Base-by-base conservation (phyloP, 208 protist genomes). In the Naegleria lovaniensis region DNA sequence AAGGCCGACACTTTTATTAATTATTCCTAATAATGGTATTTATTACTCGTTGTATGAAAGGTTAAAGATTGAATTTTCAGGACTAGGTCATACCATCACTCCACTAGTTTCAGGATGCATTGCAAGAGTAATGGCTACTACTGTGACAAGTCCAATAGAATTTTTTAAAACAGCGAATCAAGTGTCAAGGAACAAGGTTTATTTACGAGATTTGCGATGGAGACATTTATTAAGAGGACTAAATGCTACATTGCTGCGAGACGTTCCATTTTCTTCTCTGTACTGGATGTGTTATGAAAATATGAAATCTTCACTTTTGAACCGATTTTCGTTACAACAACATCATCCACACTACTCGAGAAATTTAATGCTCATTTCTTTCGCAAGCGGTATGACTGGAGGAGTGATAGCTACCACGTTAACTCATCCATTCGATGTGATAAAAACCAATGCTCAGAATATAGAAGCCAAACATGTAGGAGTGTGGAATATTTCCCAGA, bases 11-110 rank as follows among this genome's bases (percentile, higher is more conserved):
- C 11, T 90, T 0, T 15, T 90, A 36, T 76, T 90, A 51, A 36
- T 33, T 0, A 19, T 90, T 15, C 88, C 88, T 11, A 25, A 13
- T 33, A 90, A 39, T 59, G 88, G 41, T 22, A 15, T 90, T 33
- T 90, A 90, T 39, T 90, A 86, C 75, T 55, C 79, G n/a, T 39
- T 39, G 1, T 90, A 90, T 76, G 88, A 90, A 9, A 86, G 52
- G 9, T 19, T 76, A 0, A 25, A 39, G n/a, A 58, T 51, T 39
- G 5, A 59, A 33, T 39, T 90, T 39, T 7, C 6, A 5, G 22
- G 36, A 9, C 9, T 58, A 38, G 19, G 16, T 16, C 15, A 39
- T 43, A 43, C 16, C 1, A 38, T 33, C 25, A 38, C 16, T 25
- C 88, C 88, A 40, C 38, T 90, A 25, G 7, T 76, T 58, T 25